Conservation (phyloP, 495 filamentous ascomycete species). For the Glonium stellatum region DNA sequence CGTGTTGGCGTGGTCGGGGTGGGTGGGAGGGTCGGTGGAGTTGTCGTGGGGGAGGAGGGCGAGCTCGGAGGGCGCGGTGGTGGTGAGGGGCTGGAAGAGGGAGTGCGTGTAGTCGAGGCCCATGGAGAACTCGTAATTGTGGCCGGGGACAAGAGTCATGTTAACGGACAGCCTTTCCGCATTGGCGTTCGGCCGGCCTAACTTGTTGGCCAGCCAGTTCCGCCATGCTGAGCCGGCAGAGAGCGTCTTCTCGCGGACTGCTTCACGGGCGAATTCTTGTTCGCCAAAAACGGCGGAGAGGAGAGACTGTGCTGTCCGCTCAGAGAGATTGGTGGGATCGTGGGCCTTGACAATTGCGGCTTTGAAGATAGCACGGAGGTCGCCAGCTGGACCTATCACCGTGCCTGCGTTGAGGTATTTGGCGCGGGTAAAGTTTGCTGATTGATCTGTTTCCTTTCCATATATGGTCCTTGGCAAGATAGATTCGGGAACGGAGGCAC, state of each 20-base stretch:
- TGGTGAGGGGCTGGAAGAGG: conserved; percentile 34
- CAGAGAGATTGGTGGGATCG: conserved; percentile 11
- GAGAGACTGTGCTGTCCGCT: conserved; percentile 24
- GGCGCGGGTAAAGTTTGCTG: conserved; percentile 41
- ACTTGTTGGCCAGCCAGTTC: conserved; percentile 37
- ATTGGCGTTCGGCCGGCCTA: not conserved
- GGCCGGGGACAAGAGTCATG: not conserved
- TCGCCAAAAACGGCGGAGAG: conserved; percentile 31
- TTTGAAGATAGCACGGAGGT: conserved; percentile 27
- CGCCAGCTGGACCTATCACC: conserved; percentile 31
- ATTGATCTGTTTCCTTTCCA: conserved; percentile 48
- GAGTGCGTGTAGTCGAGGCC: conserved; percentile 29
- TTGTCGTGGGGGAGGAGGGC: conserved; percentile 16
- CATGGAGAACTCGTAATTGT: conserved; percentile 25
- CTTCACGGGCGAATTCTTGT: conserved; percentile 28
- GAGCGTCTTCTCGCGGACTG: conserved; percentile 13
- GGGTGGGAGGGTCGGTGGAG: conserved; percentile 11
- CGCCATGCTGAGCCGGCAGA: conserved; percentile 36
- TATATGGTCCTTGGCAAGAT: conserved; percentile 52
- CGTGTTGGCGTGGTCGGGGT: conserved; percentile 13
- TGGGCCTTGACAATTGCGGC: conserved; percentile 25
- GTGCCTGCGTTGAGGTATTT: conserved; percentile 38
- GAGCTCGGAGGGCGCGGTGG: conserved; percentile 20
- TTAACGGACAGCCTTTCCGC: not conserved
- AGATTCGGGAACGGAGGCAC: conserved; percentile 49